A percentile compares a stretch with the other conserved stretches of the same genome.
phyloP scores from a whole-genome alignment of 1,139 yeast species.

The Kurtzmaniella quercitrusa region DNA sequence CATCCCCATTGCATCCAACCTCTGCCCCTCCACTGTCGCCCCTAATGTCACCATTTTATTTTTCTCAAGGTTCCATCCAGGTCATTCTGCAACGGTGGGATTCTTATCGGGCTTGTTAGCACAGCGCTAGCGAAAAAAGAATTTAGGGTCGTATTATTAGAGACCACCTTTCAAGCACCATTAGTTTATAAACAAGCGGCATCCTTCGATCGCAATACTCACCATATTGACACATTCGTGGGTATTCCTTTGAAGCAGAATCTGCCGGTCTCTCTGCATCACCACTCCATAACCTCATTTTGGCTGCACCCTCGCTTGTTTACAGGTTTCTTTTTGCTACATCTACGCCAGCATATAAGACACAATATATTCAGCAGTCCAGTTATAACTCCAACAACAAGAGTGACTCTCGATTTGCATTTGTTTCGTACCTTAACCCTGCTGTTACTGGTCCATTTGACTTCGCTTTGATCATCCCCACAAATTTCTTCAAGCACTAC shows the following conservation, averaged over 20 bases:
- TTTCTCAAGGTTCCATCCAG: conserved; percentile 6
- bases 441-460: no score
- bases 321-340: no score
- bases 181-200: background rate
- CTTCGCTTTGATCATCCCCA: no score
- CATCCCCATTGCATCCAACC: no score
- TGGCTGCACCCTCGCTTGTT: no score
- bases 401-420: no score
- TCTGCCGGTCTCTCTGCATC: background rate
- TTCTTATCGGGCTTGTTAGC: conserved; percentile 3
- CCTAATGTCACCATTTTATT: conserved; percentile 1
- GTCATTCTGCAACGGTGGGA: conserved; percentile 9
- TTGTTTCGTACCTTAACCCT: no score
- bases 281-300: no score
- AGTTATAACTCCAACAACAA: no score
- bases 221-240: background rate
- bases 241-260: background rate
- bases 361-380: no score
- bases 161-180: background rate
- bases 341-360: no score
- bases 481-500: no score
- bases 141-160: conserved; percentile 1
- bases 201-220: background rate
- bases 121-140: background rate
- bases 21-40: background rate